Conservation (phyloP, 75 land plant species). For the Cryptomeria japonica region DNA sequence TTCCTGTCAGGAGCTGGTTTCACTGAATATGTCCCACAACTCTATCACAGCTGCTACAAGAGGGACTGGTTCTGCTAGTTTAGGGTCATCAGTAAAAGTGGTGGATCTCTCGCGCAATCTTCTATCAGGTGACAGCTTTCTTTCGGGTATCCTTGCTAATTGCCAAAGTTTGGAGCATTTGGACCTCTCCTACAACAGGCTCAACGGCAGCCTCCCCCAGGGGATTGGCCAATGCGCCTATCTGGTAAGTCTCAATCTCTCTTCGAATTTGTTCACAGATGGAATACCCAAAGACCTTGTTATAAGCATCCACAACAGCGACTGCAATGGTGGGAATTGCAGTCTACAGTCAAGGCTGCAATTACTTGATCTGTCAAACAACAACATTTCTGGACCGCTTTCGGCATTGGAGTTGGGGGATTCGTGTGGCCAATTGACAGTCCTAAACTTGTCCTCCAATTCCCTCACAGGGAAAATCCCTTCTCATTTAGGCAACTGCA, state of each 20-base stretch:
- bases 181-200: constrained; percentile 58
- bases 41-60: constrained; percentile 10
- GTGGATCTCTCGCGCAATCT: constrained; percentile 71
- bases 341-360: constrained; percentile 18
- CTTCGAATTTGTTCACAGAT: constrained; percentile 37
- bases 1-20: constrained; percentile 30
- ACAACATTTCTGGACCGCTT: constrained; percentile 51
- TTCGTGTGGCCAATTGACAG: constrained; percentile 42
- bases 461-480: constrained; percentile 49
- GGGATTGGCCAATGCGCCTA: constrained; percentile 16
- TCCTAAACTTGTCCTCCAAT: constrained; percentile 45
- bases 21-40: constrained; percentile 53
- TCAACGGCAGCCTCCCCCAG: constrained; percentile 30
- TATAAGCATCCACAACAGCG: neutral
- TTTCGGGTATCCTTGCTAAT: constrained; percentile 29
- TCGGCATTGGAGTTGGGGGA: constrained; percentile 35
- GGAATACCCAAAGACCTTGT: constrained; percentile 34
- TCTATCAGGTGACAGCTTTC: constrained; percentile 34
- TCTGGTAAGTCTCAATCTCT: constrained; percentile 43
- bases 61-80: constrained; percentile 14
- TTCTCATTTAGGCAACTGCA: constrained; percentile 42
- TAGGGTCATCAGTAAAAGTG: constrained; percentile 31
- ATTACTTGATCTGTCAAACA: constrained; percentile 56
- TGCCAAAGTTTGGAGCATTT: constrained; percentile 42
- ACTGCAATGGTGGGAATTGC: constrained; percentile 7